phyloP scores from a whole-genome alignment of 139 green algal genomes.

The Haematococcus lacustris region DNA sequence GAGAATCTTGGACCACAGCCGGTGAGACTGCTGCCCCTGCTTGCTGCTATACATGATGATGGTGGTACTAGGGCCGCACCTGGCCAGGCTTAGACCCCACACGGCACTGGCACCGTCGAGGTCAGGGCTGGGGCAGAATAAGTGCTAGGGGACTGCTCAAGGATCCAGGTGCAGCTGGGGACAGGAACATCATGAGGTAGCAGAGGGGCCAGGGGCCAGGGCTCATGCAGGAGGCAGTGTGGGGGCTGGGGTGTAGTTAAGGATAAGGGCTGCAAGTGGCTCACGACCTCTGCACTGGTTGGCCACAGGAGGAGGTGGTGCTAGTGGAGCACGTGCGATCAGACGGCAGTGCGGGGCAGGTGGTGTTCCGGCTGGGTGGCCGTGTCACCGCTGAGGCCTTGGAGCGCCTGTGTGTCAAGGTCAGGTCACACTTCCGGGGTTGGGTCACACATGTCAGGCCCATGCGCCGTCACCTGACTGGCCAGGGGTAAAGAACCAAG shows the following conservation, averaged over 20 bases:
- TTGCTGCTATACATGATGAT: neutral
- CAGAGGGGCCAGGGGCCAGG: neutral
- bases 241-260: neutral
- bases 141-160: neutral
- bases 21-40: neutral
- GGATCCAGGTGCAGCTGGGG: neutral
- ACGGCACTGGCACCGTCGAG: neutral
- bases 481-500: no score
- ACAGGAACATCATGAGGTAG: neutral
- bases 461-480: no score
- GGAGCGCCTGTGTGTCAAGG: slow-evolving; percentile 81
- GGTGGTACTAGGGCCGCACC: neutral
- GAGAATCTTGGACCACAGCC: slow-evolving; percentile 12
- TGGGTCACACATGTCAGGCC: no score
- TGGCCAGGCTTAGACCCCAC: neutral
- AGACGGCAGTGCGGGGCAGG: slow-evolving; percentile 49
- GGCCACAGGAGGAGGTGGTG: slow-evolving; percentile 34
- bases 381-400: slow-evolving; percentile 68
- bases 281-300: neutral
- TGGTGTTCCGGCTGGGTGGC: slow-evolving; percentile 73
- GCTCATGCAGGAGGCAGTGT: neutral
- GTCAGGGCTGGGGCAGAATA: neutral
- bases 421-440: no score
- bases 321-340: slow-evolving; percentile 30
- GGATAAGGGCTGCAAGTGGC: neutral